phyloP scores from a whole-genome alignment of 2,329 filamentous ascomycete genomes.

The Tolypocladium pustulatum region DNA sequence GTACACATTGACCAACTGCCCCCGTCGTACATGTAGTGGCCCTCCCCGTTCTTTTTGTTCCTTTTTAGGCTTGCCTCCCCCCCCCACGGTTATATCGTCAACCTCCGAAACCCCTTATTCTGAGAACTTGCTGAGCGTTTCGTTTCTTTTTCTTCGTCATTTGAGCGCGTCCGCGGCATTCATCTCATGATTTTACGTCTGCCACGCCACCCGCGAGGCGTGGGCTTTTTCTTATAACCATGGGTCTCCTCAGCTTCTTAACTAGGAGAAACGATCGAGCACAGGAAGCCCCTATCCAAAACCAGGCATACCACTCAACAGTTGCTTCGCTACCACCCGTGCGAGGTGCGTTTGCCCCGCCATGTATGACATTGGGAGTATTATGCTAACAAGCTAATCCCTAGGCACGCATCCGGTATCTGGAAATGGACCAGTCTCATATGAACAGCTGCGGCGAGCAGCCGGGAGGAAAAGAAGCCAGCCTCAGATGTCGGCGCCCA shows the following conservation, averaged over 20 bases:
- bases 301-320: not conserved
- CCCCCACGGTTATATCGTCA: not conserved
- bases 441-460: not conserved
- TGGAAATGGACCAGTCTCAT: not conserved
- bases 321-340: not conserved
- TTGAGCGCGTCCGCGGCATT: not conserved
- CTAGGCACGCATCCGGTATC: not conserved
- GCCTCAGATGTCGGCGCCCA: not conserved
- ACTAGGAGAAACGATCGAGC: not conserved
- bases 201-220: not conserved
- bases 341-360: not conserved
- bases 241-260: conserved; percentile 4
- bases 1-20: not conserved
- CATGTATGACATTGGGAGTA: not conserved
- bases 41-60: not conserved
- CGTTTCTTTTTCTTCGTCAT: not conserved
- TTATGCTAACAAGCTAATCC: not conserved
- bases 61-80: not conserved
- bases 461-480: not conserved
- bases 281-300: not conserved
- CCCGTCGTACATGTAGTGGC: not conserved
- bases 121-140: not conserved
- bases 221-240: not conserved
- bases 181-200: not conserved
- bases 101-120: not conserved